Evolutionary conservation across 1,284 basidiomycete species (phyloP).

Genomic region (Trametes pubescens): DNA sequence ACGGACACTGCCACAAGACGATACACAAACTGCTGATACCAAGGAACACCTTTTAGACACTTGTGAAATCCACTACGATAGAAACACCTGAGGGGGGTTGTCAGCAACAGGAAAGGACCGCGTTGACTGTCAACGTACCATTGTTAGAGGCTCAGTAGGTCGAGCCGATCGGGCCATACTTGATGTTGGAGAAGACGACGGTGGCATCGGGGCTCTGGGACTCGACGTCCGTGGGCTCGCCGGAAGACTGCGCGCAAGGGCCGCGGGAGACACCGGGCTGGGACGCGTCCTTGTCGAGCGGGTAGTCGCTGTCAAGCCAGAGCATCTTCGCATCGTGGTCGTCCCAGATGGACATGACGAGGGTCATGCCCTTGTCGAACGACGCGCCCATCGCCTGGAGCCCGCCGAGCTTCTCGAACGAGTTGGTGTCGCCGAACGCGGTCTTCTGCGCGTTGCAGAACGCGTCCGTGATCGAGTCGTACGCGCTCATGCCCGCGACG

Average conservation of each 20-base stretch:
- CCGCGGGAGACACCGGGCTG: constrained; percentile 61
- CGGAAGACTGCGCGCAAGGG: constrained; percentile 57
- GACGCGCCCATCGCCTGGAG: constrained; percentile 53
- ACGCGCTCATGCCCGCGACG: constrained; percentile 48
- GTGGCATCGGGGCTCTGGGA: constrained; percentile 46
- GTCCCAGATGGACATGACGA: constrained; percentile 65
- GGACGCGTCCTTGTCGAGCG: constrained; percentile 48
- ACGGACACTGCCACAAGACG: constrained; percentile 6
- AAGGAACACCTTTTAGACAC: neutral
- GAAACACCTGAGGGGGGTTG: neutral
- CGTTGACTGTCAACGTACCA: constrained; percentile 2
- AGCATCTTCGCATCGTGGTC: constrained; percentile 65
- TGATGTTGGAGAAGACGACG: constrained; percentile 67
- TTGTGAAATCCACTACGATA: neutral
- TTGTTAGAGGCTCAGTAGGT: constrained; percentile 44
- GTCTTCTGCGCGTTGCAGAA: constrained; percentile 51
- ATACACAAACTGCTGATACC: constrained; percentile 5
- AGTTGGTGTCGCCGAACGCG: constrained; percentile 47
- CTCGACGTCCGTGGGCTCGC: constrained; percentile 57
- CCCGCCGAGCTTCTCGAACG: constrained; percentile 47
- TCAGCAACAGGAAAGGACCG: neutral
- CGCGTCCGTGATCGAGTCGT: constrained; percentile 48
- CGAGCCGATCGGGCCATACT: constrained; percentile 59
- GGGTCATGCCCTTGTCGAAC: constrained; percentile 58
- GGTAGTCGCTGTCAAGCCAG: constrained; percentile 68